These are phyloP conservation scores for Stropharia rugosoannulata DNA, from an alignment of 768 basidiomycete genomes.

Conservation along the genomic window DNA sequence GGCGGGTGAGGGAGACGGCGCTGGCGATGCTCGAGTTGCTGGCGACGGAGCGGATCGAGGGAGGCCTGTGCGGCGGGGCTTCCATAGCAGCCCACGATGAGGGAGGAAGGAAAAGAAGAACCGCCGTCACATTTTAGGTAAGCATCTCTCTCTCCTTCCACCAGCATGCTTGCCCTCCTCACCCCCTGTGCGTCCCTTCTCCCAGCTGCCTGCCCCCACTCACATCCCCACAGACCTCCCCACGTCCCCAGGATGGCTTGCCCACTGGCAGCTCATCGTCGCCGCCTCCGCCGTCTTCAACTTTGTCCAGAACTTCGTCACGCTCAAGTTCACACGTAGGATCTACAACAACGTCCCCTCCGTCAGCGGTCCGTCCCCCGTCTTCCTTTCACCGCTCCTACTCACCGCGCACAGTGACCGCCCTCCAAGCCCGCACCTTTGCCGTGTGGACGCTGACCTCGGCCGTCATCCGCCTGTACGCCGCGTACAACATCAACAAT, in stretches of 20 bases:
- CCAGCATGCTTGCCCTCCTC: conserved; percentile 20
- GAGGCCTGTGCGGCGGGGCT: conserved; percentile 24
- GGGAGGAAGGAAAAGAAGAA: conserved; percentile 2
- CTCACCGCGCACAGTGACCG: conserved; percentile 58
- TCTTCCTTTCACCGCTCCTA: neutral
- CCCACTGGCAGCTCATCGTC: conserved; percentile 86
- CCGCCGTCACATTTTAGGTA: conserved; percentile 12
- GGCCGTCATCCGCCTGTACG: conserved; percentile 79
- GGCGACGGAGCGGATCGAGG: conserved; percentile 46
- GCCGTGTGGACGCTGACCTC: conserved; percentile 89
- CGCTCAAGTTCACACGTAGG: conserved; percentile 72
- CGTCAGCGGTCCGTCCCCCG: conserved; percentile 29
- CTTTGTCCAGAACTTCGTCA: conserved; percentile 77
- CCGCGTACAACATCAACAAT: conserved; percentile 85
- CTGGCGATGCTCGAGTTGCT: conserved; percentile 52
- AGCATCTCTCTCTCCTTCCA: conserved; percentile 10
- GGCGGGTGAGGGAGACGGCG: conserved; percentile 49
- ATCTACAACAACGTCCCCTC: conserved; percentile 62
- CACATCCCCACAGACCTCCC: conserved; percentile 52
- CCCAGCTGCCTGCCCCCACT: neutral
- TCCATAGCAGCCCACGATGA: conserved; percentile 15
- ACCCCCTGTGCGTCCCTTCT: conserved; percentile 18
- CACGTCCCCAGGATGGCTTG: conserved; percentile 66
- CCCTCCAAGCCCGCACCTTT: conserved; percentile 86
- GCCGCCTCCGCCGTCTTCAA: conserved; percentile 83